phyloP scores from a whole-genome alignment of 1,284 basidiomycete species.

The Anthracocystis panici-leucophaei region DNA sequence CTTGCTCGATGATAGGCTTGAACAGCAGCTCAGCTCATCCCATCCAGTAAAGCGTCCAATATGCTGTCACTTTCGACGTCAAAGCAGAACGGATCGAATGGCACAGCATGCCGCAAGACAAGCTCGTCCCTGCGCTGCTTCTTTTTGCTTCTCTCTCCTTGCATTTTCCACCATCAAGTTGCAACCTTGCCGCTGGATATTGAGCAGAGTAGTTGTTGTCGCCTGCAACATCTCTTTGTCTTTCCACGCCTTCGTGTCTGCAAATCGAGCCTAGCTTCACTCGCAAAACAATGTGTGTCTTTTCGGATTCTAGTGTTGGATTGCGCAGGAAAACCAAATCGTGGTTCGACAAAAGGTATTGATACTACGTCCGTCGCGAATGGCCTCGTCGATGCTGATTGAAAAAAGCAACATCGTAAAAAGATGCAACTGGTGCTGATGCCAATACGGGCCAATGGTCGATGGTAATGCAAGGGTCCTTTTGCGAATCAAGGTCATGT shows the following conservation, averaged over 20 bases:
- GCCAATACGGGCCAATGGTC: background rate
- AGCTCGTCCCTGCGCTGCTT: no score
- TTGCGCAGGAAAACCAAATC: conserved; percentile 12
- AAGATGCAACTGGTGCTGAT: background rate
- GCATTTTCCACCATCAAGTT: no score
- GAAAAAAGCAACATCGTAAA: background rate
- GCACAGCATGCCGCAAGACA: no score
- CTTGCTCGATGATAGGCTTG: no score
- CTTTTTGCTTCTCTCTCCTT: no score
- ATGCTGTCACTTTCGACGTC: no score
- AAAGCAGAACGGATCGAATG: no score
- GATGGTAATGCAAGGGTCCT: background rate
- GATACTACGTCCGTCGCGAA: background rate
- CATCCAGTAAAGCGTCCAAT: no score
- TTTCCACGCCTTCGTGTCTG: background rate
- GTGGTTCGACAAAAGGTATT: background rate
- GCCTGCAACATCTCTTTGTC: background rate
- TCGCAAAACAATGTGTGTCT: background rate
- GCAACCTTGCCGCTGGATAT: no score
- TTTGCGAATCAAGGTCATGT: background rate
- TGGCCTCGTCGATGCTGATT: background rate
- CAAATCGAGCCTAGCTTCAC: background rate
- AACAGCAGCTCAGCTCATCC: no score
- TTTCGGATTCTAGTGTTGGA: conserved; percentile 27
- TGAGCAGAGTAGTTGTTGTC: no score